Percentiles rank a stretch among this genome's conserved stretches.
These are phyloP conservation scores for Eimeria acervulina DNA, from an alignment of 169 alveolate genomes.

Conservation along the genomic window DNA sequence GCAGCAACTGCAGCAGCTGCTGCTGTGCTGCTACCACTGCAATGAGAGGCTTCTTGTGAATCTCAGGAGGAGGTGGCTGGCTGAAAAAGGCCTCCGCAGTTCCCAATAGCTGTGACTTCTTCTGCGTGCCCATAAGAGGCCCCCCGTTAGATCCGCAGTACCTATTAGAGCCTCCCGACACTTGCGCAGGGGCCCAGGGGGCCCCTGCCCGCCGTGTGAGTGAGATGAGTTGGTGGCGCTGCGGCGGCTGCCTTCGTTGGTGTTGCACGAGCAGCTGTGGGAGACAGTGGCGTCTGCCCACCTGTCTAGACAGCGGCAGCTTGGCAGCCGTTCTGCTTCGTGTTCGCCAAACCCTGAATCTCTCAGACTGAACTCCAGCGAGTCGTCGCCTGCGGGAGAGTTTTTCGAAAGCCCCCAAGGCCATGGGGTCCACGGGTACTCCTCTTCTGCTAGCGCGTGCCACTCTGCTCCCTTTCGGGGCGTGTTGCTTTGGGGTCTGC, in stretches of 20 bases:
- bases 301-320: background rate
- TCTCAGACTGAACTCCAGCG: background rate
- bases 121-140: slow-evolving; percentile 62
- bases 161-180: slow-evolving; percentile 43
- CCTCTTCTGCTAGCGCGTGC: background rate
- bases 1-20: background rate
- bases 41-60: slow-evolving; percentile 60
- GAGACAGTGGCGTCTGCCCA: background rate
- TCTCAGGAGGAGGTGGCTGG: background rate
- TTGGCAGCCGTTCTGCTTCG: background rate
- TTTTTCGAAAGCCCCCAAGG: slow-evolving; percentile 41
- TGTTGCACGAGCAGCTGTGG: slow-evolving; percentile 10
- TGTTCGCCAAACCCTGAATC: background rate
- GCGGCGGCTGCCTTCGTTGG: background rate
- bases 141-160: slow-evolving; percentile 53
- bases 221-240: background rate
- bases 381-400: background rate
- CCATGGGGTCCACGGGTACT: slow-evolving; percentile 46
- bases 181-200: slow-evolving; percentile 41
- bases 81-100: slow-evolving; percentile 25
- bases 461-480: background rate
- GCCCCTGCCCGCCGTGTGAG: background rate
- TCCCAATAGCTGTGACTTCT: slow-evolving; percentile 75
- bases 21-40: slow-evolving; percentile 64
- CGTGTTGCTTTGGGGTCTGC: background rate